Evolutionary conservation across 2,329 filamentous ascomycete genomes (phyloP), one percentile per base, ranked within the genome.

Genomic region (Sporothrix mexicana): DNA sequence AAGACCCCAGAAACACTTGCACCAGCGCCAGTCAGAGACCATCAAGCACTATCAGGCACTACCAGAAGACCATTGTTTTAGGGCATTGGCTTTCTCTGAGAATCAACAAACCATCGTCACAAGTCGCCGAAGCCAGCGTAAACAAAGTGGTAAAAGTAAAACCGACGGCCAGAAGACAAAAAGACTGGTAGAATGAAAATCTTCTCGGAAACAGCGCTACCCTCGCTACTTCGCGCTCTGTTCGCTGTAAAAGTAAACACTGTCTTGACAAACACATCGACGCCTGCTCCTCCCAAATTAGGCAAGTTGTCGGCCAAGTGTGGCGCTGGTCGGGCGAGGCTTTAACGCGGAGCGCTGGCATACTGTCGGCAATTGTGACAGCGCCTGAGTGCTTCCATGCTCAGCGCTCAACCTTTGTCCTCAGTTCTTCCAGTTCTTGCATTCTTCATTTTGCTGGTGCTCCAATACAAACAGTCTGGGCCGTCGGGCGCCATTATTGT

Each of bases 401-500:
- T 47, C 45, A 51, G 13, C 30, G 30, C 30, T 30, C 30, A 30
- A 30, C 30, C 30, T 51, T 13, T n/a, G n/a, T 1, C 49, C 17
- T 53, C 51, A 20, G 20, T 53, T 53, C 17, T 53, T 53, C 51
- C 51, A 53, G 51, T 53, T 53, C 10, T 17, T 10, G 45, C 45
- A 20, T 6, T 53, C 51, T 53, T 20, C n/a, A 51, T 51, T 17
- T 47, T 47, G 2, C 45, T 17, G 12, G 2, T 13, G 4, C 49
- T 51, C n/a, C 49, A 53, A 6, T 36, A 36, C 30, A 36, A 30
- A 36, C 30, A 36, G 30, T 62, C 30, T 62, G 57, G 51, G 25
- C 55, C 55, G 36, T 59, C 59, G 17, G 61, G 61, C n/a, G 25
- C 61, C 61, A 66, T 66, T 25, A 12, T 66, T 8, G 17, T 41